Evolutionary conservation across 202 grass and related monocot genomes (phyloP).

Genomic region (Panicum hallii): DNA sequence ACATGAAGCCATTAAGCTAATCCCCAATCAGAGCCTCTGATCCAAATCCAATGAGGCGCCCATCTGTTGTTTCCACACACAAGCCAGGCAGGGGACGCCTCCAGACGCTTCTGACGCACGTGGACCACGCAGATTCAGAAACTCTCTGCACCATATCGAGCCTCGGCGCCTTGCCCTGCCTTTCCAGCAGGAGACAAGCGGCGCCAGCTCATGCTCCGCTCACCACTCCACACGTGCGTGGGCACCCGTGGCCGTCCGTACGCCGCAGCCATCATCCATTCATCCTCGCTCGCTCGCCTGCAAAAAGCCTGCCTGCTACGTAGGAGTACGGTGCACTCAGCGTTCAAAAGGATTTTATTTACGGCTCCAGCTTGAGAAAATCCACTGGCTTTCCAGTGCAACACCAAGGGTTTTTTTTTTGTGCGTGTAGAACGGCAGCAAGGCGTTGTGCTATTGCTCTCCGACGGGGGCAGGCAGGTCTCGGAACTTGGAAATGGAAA

Average conservation of each 20-base stretch:
- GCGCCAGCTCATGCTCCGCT: slow-evolving; percentile 50
- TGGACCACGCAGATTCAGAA: slow-evolving; percentile 5
- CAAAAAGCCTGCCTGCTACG: no score
- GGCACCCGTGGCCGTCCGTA: not conserved
- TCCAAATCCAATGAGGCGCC: not conserved
- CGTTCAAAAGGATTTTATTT: no score
- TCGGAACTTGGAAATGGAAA: not conserved
- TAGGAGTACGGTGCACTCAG: no score
- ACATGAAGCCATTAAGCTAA: not conserved
- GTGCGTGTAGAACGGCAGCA: not conserved
- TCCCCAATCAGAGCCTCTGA: not conserved
- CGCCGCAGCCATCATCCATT: not conserved
- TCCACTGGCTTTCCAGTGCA: not conserved
- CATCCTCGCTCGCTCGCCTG: not conserved
- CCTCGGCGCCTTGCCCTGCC: slow-evolving; percentile 22
- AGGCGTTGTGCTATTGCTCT: no score
- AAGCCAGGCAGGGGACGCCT: not conserved
- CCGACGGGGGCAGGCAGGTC: not conserved
- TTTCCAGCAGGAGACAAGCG: slow-evolving; percentile 46
- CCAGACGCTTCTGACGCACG: slow-evolving; percentile 38
- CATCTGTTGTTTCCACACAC: not conserved
- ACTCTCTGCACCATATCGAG: slow-evolving; percentile 6
- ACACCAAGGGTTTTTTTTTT: no score
- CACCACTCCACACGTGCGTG: slow-evolving; percentile 63
- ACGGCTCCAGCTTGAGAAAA: not conserved